Evolutionary conservation across 352 stramenopile species (phyloP).

Genomic region (Pythium apleroticum): DNA sequence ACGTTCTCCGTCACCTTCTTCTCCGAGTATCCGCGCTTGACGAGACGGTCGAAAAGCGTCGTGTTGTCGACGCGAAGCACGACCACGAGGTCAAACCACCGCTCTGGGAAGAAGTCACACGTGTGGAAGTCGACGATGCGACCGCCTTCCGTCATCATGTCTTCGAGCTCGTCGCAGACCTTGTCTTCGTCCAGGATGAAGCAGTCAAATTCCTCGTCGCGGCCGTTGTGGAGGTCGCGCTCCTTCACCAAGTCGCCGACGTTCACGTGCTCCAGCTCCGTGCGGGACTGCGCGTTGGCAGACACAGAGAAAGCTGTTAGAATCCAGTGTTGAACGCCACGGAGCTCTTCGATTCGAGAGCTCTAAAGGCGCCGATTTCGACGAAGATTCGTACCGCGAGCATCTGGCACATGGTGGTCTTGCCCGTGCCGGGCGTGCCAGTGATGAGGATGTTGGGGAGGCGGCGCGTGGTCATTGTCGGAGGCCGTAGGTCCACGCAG

Average conservation of each 20-base stretch:
- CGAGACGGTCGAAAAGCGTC: constrained; percentile 88
- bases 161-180: constrained; percentile 95
- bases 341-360: neutral
- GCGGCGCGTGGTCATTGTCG: constrained; percentile 27
- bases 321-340: neutral
- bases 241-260: constrained; percentile 93
- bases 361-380: neutral
- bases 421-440: constrained; percentile 95
- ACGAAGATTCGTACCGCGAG: constrained; percentile 61
- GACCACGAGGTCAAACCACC: constrained; percentile 96
- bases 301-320: neutral
- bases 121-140: constrained; percentile 97
- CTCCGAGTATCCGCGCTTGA: constrained; percentile 91
- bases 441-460: constrained; percentile 97
- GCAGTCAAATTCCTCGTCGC: constrained; percentile 95
- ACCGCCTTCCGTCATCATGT: constrained; percentile 86
- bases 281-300: constrained; percentile 24
- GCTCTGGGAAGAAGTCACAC: constrained; percentile 97
- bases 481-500: neutral
- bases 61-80: constrained; percentile 92
- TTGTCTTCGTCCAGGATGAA: constrained; percentile 98
- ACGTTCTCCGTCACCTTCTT: constrained; percentile 97
- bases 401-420: constrained; percentile 93
- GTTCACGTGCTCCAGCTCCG: constrained; percentile 92
- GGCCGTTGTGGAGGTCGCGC: constrained; percentile 71